Base-by-base conservation (phyloP, 768 basidiomycete genomes). In the Termitomyces sp. region DNA sequence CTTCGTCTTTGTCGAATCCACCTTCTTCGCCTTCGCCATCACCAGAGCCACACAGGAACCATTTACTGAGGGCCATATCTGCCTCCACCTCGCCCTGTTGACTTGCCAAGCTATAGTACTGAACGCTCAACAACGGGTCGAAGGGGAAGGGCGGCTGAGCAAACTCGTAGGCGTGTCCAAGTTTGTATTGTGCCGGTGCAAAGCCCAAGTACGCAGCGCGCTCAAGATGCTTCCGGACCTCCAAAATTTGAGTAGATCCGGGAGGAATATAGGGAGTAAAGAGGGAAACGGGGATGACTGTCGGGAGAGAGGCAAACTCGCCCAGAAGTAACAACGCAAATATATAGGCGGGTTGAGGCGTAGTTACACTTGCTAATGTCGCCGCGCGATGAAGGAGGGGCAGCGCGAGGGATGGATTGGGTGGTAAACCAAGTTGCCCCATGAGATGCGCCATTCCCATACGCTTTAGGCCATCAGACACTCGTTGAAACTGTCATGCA, bases 41-140 rank as follows among this genome's bases (percentile, higher is more conserved):
- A 0, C 86, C 84, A 3, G 68, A 70, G 1, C 95, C 95, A 65
- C 93, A 95, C 47, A 98, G 72, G 75, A 97, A 98, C 95, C 96
- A 98, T 71, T 97, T 98, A 69, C 84, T 87, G 51, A 98, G 78
- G 2, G 93, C 95, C 93, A 98, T 95, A 66, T 98, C 93, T 0
- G 96, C 96, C 67, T 98, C 94, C 22, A 81, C 77, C 68, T 97
- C 92, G 34, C 91, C 90, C 56, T 88, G 83, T 69, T 95, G 87
- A 54, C 84, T 87, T 0, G 90, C 92, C 12, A 89, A 74, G 8
- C 76, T 78, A 69, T 98, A 98, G 66, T 92, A 98, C 66, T 95
- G 91, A 21, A 98, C 93, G 52, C 85, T 88, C 37, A 96, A 74
- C 17, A 96, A 75, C 0, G 96, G 84, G 65, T 98, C 95, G 69